Evolutionary conservation across 1,284 basidiomycete genomes (phyloP).

Genomic region (Apiotrichum montevideense): DNA sequence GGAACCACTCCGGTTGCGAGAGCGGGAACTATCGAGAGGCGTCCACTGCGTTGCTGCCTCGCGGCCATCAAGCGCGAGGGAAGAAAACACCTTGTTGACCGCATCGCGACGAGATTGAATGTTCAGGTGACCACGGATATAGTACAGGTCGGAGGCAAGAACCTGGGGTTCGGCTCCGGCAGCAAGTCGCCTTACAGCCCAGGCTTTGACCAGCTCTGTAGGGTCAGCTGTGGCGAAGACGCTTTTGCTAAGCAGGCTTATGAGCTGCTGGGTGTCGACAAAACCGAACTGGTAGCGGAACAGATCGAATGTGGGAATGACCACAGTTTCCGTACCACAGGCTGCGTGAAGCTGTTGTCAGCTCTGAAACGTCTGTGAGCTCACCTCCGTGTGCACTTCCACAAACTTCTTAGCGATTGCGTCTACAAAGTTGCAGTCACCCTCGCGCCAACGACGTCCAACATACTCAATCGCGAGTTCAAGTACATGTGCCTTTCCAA

Average conservation of each 20-base stretch:
- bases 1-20: constrained; percentile 11
- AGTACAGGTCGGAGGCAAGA: constrained; percentile 13
- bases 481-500: constrained; percentile 2
- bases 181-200: constrained; percentile 24
- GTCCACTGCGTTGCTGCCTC: neutral
- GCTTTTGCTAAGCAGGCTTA: neutral
- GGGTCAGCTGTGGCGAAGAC: neutral
- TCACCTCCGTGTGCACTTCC: constrained; percentile 43
- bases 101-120: neutral
- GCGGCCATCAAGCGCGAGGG: constrained; percentile 14
- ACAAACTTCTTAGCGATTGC: constrained; percentile 25
- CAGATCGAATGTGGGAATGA: constrained; percentile 25
- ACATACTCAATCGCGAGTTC: constrained; percentile 36
- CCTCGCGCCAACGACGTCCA: constrained; percentile 22
- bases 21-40: neutral
- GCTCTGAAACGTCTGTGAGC: neutral
- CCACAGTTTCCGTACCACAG: constrained; percentile 1
- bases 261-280: constrained; percentile 24
- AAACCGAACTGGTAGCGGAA: constrained; percentile 33
- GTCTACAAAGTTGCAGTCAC: constrained; percentile 20
- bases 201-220: constrained; percentile 2
- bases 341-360: constrained; percentile 25
- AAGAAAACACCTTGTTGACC: constrained; percentile 2
- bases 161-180: constrained; percentile 13
- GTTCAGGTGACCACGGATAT: constrained; percentile 10